Evolutionary conservation across 768 basidiomycete genomes (phyloP), one percentile per base, ranked within the genome.

Genomic region (Auriscalpium microsporum): DNA sequence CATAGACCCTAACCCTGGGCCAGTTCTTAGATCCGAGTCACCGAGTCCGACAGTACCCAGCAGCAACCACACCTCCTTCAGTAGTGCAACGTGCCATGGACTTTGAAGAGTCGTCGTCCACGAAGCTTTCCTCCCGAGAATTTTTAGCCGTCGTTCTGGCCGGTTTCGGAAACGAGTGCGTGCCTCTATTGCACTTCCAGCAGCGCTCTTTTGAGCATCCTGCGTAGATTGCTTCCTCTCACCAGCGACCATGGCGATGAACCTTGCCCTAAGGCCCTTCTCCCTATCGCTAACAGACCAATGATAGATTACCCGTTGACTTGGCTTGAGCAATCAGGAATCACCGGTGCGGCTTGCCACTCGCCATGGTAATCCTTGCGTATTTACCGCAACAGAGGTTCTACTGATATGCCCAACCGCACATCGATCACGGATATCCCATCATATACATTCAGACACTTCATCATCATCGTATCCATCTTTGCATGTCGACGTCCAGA

Each of bases 131-230:
- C 21, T 76, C 78, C 36, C 79, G 78, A 34, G 94, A 96, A 68
- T 96, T 96, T 67, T 80, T 89, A 51, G 94, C 90, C 0, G 83
- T 97, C 17, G 74, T 96, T 28, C 77, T 96, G 11, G 88, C 91
- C 33, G 94, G 94, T 36, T 92, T 92, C 72, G 94, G 94, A n/a
- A 85, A 88, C 64, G 86, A 87, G 94, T 90, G 70, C 69, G 84
- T 66, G 21, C 21, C 37, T 33, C 4, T 21, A 23, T 10, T n/a
- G 28, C 28, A 28, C 34, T 28, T 36, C 45, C 56, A 36, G 42
- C 33, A n/a, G n/a, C 28, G 14, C 42, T n/a, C 17, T 36, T 51
- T 44, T 36, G 48, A 45, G 34, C 56, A 21, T 21, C 50, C 45
- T 17, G 48, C 55, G 48, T 64, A 93, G 90, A 55, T 77, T 93